Percentiles rank a stretch among this genome's conserved stretches.
phyloP scores from a whole-genome alignment of 352 stramenopile species.

The Globisporangium apiculatum region DNA sequence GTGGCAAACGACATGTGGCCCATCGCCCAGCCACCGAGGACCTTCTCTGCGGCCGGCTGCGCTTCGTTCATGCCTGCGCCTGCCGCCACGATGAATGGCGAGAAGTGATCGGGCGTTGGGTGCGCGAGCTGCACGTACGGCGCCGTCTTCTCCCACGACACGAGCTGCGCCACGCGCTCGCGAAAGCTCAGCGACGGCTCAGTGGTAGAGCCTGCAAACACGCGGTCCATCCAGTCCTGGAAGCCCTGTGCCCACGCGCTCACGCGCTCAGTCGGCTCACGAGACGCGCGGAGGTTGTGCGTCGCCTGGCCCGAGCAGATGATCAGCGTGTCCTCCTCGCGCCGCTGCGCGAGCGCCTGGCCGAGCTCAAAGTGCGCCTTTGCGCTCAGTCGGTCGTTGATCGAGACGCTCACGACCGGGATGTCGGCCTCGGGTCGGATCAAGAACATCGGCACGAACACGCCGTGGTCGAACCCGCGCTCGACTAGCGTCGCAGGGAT shows the following conservation, averaged over 20 bases:
- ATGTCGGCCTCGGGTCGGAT: conserved; percentile 86
- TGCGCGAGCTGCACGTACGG: conserved; percentile 28
- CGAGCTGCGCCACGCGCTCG: conserved; percentile 20
- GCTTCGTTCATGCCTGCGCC: conserved; percentile 39
- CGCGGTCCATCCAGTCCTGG: conserved; percentile 28
- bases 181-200: conserved; percentile 11
- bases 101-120: conserved; percentile 44
- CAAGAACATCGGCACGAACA: conserved; percentile 89
- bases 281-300: conserved; percentile 26
- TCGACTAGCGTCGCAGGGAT: conserved; percentile 38
- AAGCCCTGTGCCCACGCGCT: conserved; percentile 25
- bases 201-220: background rate
- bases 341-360: conserved; percentile 38
- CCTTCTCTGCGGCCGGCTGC: conserved; percentile 19
- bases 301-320: conserved; percentile 56
- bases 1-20: conserved; percentile 37
- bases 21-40: conserved; percentile 32
- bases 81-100: conserved; percentile 39
- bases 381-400: conserved; percentile 32
- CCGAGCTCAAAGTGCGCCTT: conserved; percentile 48
- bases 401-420: conserved; percentile 79
- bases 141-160: conserved; percentile 20
- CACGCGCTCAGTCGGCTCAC: conserved; percentile 10
- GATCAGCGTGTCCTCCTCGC: conserved; percentile 65
- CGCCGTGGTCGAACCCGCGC: conserved; percentile 87